Percentiles rank a stretch among this genome's conserved stretches.
phyloP scores from a whole-genome alignment of 495 filamentous ascomycete species.

The Penicillium lagena region DNA sequence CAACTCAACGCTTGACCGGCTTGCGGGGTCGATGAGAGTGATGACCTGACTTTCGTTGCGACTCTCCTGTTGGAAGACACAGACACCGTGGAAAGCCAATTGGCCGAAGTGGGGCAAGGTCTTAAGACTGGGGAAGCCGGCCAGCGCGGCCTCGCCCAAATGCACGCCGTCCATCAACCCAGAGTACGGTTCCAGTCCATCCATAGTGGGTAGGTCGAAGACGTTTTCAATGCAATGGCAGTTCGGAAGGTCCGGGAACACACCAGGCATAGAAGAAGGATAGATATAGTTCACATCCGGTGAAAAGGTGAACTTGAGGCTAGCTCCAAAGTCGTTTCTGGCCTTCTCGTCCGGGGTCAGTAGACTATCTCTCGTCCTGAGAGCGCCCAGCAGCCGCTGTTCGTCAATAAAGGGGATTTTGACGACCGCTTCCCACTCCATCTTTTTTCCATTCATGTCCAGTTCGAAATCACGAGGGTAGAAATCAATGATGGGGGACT shows the following conservation, averaged over 20 bases:
- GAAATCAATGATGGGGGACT: slow-evolving; percentile 97
- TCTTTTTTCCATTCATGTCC: slow-evolving; percentile 99
- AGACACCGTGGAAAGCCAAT: slow-evolving; percentile 85
- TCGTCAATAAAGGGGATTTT: slow-evolving; percentile 99
- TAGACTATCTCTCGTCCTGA: slow-evolving; percentile 73
- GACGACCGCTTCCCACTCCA: slow-evolving; percentile 99
- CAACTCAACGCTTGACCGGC: slow-evolving; percentile 58
- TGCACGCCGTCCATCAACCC: slow-evolving; percentile 85
- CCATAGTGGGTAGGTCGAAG: slow-evolving; percentile 88
- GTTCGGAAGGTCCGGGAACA: slow-evolving; percentile 83
- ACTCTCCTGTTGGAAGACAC: slow-evolving; percentile 95
- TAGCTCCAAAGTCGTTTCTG: slow-evolving; percentile 85
- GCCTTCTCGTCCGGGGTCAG: slow-evolving; percentile 69
- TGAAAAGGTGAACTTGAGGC: slow-evolving; percentile 86
- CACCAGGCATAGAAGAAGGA: slow-evolving; percentile 75
- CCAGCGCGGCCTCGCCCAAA: slow-evolving; percentile 71
- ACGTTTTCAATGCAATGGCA: slow-evolving; percentile 93
- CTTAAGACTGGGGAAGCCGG: slow-evolving; percentile 87
- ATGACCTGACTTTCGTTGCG: slow-evolving; percentile 96
- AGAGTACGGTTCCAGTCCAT: slow-evolving; percentile 79
- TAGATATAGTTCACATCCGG: slow-evolving; percentile 71
- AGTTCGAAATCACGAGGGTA: slow-evolving; percentile 97
- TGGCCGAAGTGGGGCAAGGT: slow-evolving; percentile 72
- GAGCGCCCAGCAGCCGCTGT: slow-evolving; percentile 70
- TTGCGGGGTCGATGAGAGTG: slow-evolving; percentile 69